Evolutionary conservation across 2,329 filamentous ascomycete species (phyloP).

Genomic region (Talaromyces albobiverticillius): DNA sequence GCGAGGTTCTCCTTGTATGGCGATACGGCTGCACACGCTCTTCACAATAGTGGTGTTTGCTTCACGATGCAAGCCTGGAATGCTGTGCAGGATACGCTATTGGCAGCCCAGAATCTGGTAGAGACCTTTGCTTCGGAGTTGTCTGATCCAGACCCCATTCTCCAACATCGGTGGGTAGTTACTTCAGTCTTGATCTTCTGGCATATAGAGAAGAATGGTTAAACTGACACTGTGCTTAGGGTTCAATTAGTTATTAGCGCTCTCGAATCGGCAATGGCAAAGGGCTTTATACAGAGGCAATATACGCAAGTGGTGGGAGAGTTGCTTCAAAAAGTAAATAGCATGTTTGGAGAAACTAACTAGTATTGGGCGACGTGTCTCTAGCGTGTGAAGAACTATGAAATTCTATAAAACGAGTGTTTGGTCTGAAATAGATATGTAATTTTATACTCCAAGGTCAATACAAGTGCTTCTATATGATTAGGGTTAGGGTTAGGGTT

Average conservation of each 20-base stretch:
- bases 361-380: no score
- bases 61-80: slow-evolving; percentile 4
- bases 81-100: background rate
- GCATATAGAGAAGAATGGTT: background rate
- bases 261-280: background rate
- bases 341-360: background rate
- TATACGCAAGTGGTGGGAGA: background rate
- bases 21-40: background rate
- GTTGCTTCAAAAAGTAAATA: background rate
- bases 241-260: background rate
- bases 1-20: slow-evolving; percentile 3
- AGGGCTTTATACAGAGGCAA: background rate
- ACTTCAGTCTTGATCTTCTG: no score
- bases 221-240: background rate
- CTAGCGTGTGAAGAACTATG: no score
- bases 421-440: no score
- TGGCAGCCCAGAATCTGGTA: background rate
- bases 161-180: background rate
- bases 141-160: slow-evolving; percentile 2
- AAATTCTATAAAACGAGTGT: no score
- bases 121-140: background rate
- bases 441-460: no score
- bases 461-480: no score
- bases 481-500: no score
- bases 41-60: background rate